phyloP scores from a whole-genome alignment of 805 yeast genomes.

The Ogataea wickerhamii region DNA sequence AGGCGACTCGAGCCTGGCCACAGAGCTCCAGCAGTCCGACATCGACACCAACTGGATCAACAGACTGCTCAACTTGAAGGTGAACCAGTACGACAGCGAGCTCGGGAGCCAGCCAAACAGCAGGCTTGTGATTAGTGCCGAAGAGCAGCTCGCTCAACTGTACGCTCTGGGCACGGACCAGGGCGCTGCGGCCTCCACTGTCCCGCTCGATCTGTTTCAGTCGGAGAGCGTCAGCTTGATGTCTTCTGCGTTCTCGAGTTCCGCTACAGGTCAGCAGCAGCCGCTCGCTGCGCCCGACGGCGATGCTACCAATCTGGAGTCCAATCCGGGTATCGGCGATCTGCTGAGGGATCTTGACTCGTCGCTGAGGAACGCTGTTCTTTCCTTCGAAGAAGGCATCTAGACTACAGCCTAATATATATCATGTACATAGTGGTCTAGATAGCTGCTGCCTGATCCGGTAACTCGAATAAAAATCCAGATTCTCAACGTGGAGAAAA shows the following conservation, averaged over 20 bases:
- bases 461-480: too few relatives aligned
- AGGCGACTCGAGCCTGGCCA: background rate
- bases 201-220: background rate
- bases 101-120: background rate
- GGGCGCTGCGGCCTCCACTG: background rate
- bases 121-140: background rate
- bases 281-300: background rate
- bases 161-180: background rate
- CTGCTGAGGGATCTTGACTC: slow-evolving; percentile 16
- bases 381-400: slow-evolving; percentile 8
- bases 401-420: too few relatives aligned
- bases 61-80: slow-evolving; percentile 8
- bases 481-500: too few relatives aligned
- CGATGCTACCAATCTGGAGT: background rate
- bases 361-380: slow-evolving; percentile 9
- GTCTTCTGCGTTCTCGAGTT: background rate
- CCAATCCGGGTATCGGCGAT: slow-evolving; percentile 2
- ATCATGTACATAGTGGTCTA: too few relatives aligned
- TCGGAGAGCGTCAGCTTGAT: background rate
- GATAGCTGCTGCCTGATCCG: too few relatives aligned
- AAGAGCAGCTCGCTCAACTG: background rate
- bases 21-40: background rate
- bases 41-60: slow-evolving; percentile 15
- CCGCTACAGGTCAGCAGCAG: background rate
- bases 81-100: background rate